These are phyloP conservation scores for Acanthamoeba lenticulata DNA, from an alignment of 208 protist genomes.

Conservation along the genomic window DNA sequence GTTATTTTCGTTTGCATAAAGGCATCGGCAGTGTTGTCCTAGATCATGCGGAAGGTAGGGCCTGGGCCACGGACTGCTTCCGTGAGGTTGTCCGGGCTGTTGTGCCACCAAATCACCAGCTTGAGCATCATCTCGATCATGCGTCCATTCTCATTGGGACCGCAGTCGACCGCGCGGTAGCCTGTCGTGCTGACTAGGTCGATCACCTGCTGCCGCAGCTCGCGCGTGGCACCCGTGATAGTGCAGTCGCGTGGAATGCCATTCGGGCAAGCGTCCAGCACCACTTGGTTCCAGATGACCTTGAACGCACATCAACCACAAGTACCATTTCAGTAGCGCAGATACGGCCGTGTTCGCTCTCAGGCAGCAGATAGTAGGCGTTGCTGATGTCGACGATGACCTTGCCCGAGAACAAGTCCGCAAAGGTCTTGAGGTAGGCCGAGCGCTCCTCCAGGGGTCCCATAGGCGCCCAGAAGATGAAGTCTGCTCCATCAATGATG, in stretches of 20 bases:
- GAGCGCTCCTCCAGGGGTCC: not conserved
- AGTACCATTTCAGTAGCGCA: not conserved
- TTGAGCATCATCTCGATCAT: not conserved
- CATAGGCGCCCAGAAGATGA: not conserved
- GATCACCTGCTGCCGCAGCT: not conserved
- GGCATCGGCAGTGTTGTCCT: too few relatives aligned
- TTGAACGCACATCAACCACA: not conserved
- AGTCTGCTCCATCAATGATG: not conserved
- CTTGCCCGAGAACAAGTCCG: not conserved
- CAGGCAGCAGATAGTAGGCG: not conserved
- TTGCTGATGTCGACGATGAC: conserved; percentile 1
- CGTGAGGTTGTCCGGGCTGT: not conserved
- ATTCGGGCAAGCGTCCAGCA: not conserved
- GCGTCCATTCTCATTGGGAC: not conserved
- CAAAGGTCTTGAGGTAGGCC: conserved; percentile 4
- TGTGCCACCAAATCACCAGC: not conserved
- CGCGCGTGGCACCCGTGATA: not conserved
- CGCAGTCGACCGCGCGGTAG: not conserved
- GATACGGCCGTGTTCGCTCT: not conserved
- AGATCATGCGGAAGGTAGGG: too few relatives aligned
- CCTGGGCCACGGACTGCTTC: too few relatives aligned
- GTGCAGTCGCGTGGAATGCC: not conserved
- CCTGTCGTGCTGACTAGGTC: not conserved
- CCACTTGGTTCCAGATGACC: not conserved
- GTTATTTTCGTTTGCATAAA: too few relatives aligned